Conservation (phyloP, 1,139 yeast genomes). For the Lodderomyces beijingensis region DNA sequence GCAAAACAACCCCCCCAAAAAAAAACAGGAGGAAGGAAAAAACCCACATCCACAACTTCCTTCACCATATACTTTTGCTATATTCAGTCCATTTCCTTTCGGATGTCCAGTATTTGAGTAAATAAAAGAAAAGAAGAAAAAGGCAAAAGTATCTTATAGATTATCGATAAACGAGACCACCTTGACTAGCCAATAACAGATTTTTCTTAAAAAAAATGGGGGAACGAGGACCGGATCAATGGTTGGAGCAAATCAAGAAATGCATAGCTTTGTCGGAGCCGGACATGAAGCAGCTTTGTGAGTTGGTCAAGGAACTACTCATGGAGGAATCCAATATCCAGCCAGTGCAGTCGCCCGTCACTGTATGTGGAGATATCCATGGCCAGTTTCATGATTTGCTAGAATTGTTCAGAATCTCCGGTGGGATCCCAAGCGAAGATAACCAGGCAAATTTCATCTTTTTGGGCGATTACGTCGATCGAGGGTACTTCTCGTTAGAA, state of each 20-base stretch:
- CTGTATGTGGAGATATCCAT: constrained; percentile 98
- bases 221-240: constrained; percentile 89
- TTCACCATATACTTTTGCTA: too few species aligned
- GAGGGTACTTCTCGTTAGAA: constrained; percentile 92
- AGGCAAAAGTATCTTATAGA: too few species aligned
- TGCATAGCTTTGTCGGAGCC: constrained; percentile 86
- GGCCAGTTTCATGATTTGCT: constrained; percentile 95
- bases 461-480: constrained; percentile 93
- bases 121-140: too few species aligned
- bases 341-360: constrained; percentile 96
- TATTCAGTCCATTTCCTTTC: too few species aligned
- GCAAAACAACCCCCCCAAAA: too few species aligned
- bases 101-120: too few species aligned
- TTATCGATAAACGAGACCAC: too few species aligned
- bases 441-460: constrained; percentile 63
- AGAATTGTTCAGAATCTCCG: constrained; percentile 85
- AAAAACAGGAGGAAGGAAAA: too few species aligned
- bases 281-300: constrained; percentile 96
- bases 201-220: too few species aligned
- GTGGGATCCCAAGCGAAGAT: constrained; percentile 73
- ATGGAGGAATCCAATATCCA: constrained; percentile 85
- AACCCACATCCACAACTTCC: too few species aligned
- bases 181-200: too few species aligned
- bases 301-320: constrained; percentile 79
- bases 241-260: constrained; percentile 91